A percentile compares a stretch with the other conserved stretches of the same genome.
phyloP scores from a whole-genome alignment of 1,284 basidiomycete genomes.

The Moniliophthora roreri region DNA sequence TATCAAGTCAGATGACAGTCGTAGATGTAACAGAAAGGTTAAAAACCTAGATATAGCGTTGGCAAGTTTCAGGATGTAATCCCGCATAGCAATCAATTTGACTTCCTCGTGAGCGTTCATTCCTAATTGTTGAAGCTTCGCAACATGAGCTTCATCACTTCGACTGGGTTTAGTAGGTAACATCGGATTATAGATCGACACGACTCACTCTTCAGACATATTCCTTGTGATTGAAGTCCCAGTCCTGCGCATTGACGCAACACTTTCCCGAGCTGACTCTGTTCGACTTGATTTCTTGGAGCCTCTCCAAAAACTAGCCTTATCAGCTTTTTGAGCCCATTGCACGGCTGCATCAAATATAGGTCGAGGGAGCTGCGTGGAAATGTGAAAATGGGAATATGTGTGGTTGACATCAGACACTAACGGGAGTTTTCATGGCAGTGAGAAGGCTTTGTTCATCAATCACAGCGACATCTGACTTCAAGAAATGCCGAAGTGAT shows the following conservation, averaged over 20 bases:
- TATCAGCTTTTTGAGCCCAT: constrained; percentile 85
- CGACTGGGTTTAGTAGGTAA: constrained; percentile 15
- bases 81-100: constrained; percentile 83
- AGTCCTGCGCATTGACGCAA: constrained; percentile 58
- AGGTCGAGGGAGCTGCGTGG: constrained; percentile 65
- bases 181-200: neutral
- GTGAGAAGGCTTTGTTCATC: constrained; percentile 75
- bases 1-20: constrained; percentile 6
- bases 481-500: constrained; percentile 81
- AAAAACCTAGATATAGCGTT: constrained; percentile 55
- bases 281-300: constrained; percentile 41
- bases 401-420: constrained; percentile 29
- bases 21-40: constrained; percentile 2
- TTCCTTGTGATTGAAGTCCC: constrained; percentile 47
- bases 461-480: constrained; percentile 81
- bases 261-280: constrained; percentile 69
- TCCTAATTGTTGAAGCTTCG: constrained; percentile 77
- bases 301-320: constrained; percentile 74
- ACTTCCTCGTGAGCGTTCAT: constrained; percentile 79
- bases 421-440: constrained; percentile 77
- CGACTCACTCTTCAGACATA: constrained; percentile 73
- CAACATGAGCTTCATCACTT: constrained; percentile 76
- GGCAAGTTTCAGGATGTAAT: constrained; percentile 85
- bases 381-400: constrained; percentile 5
- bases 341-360: constrained; percentile 85